Conservation (phyloP, 1,139 yeast genomes). For the Oligophagozyma castellii region DNA sequence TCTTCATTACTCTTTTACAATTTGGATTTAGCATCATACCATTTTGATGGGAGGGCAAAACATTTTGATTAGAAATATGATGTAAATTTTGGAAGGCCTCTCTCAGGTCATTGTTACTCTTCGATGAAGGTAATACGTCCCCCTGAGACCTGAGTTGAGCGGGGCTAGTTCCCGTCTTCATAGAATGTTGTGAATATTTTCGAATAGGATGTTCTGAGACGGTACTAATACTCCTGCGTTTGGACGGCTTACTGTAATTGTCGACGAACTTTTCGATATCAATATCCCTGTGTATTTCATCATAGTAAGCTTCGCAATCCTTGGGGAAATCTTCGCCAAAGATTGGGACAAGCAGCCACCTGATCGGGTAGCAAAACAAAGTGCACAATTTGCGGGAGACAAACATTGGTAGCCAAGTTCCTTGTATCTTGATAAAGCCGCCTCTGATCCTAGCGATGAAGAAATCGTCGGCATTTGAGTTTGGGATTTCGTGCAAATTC, state of each 20-base stretch:
- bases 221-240: not conserved
- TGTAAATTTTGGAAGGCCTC: not conserved
- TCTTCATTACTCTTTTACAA: not conserved
- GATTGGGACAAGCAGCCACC: slow-evolving; percentile 65
- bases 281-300: not conserved
- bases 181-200: not conserved
- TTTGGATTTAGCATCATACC: too few species aligned
- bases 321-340: slow-evolving; percentile 67
- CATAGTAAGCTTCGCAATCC: slow-evolving; percentile 32
- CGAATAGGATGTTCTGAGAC: not conserved
- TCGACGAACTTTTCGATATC: not conserved
- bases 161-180: too few species aligned
- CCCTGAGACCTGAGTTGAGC: not conserved
- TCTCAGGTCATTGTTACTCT: not conserved
- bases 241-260: not conserved
- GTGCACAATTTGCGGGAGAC: slow-evolving; percentile 58
- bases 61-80: not conserved
- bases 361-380: slow-evolving; percentile 63
- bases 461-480: not conserved
- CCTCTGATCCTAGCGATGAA: slow-evolving; percentile 59
- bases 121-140: not conserved
- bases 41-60: not conserved
- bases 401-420: slow-evolving; percentile 80
- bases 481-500: slow-evolving; percentile 2
- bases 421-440: slow-evolving; percentile 85